A percentile compares a stretch with the other conserved stretches of the same genome.
These are phyloP conservation scores for Dothidotthia symphoricarpi DNA, from an alignment of 2,329 filamentous ascomycete species.

Conservation along the genomic window DNA sequence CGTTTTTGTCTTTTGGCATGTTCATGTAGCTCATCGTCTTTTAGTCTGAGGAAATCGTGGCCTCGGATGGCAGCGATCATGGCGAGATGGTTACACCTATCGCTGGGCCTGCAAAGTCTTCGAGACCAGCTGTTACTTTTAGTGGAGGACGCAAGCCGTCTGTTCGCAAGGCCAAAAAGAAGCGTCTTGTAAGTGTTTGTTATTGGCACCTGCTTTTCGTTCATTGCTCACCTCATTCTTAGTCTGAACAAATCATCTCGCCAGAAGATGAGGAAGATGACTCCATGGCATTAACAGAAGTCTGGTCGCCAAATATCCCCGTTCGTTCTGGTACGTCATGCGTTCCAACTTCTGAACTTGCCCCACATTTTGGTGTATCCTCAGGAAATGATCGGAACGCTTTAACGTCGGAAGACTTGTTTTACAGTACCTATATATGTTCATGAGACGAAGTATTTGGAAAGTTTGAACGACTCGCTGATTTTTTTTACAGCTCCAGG, in stretches of 20 bases:
- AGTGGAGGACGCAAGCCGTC: conserved; percentile 28
- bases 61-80: conserved; percentile 29
- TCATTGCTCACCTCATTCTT: conserved; percentile 2
- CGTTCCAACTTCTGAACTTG: conserved; percentile 4
- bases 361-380: conserved; percentile 4
- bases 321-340: conserved; percentile 29
- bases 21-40: conserved; percentile 10
- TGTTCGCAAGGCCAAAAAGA: conserved; percentile 29
- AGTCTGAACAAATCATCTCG: conserved; percentile 33
- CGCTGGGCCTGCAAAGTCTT: conserved; percentile 11
- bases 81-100: conserved; percentile 8
- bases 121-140: conserved; percentile 11
- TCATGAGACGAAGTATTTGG: neutral
- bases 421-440: conserved; percentile 1
- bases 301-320: conserved; percentile 16
- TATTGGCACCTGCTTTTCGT: neutral
- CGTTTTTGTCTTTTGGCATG: too few relatives aligned
- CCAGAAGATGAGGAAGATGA: conserved; percentile 33
- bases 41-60: conserved; percentile 35
- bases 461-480: too few relatives aligned
- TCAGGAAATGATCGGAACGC: neutral
- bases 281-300: conserved; percentile 19
- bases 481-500: conserved; percentile 11
- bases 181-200: conserved; percentile 26
- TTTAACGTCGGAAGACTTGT: neutral